Evolutionary conservation across 441 rosid genomes (phyloP), one percentile per base, ranked within the genome.

Genomic region (Lagerstroemia fauriei): DNA sequence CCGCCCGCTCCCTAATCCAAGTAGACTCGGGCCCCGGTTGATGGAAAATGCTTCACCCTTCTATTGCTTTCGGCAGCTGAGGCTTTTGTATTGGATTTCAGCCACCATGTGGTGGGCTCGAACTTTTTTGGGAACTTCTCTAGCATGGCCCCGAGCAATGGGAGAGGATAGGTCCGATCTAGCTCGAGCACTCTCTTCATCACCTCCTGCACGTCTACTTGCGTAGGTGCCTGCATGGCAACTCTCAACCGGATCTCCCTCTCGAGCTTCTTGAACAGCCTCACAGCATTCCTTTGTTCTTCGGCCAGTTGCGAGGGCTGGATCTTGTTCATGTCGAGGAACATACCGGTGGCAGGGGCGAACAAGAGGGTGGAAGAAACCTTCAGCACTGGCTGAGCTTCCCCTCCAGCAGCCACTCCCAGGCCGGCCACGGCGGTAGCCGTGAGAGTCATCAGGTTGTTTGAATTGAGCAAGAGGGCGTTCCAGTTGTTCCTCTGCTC

Each of bases 291-390:
- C 6, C 97, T 88, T 34, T 92, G 98, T 83, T 95, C 98, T 86
- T 95, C 97, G 0, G 91, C 93, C 0, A 93, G 93, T 80, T 95
- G 98, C 0, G 98, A 93, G 0, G 97, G 98, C 80, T 94, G 97
- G 78, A 94, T 90, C 86, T 89, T 91, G 89, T 92, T 95, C 96
- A 90, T 89, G 51, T 91, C 48, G 3, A 87, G 75, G 81, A 85
- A 72, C 87, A 93, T 82, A 22, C 93, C 95, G 0, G 95, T 87
- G 14, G 93, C 91, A 4, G 94, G 88, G 4, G 90, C 74, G 78
- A 92, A 89, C 75, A 95, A 73, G 32, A 93, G 78, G 29, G 90
- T 80, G 3, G 97, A 89, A 0, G 93, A 89, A 25, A 94, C 17
- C 77, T 89, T 87, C 81, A 91, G 78, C 0, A 87, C 91, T 61